Percentiles rank a stretch among this genome's conserved stretches.
Evolutionary conservation across 1,139 yeast species (phyloP).

Genomic region (Zygoascus sp.): DNA sequence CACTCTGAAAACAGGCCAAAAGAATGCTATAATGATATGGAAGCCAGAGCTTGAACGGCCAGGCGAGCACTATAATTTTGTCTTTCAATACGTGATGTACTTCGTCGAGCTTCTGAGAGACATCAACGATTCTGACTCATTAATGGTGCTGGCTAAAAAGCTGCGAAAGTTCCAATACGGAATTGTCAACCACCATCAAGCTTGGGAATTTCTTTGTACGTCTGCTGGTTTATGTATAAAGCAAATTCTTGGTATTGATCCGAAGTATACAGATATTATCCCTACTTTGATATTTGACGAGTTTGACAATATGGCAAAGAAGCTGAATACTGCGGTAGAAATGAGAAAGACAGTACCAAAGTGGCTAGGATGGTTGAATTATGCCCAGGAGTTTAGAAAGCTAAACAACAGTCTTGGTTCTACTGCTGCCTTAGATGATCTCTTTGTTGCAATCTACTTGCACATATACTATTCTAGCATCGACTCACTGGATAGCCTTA

Average conservation of each 20-base stretch:
- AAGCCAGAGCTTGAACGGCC: slow-evolving; percentile 88
- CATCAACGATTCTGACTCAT: slow-evolving; percentile 53
- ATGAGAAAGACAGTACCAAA: slow-evolving; percentile 7
- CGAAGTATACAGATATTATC: slow-evolving; percentile 53
- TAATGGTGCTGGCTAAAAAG: slow-evolving; percentile 61
- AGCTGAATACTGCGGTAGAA: slow-evolving; percentile 24
- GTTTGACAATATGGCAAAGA: slow-evolving; percentile 33
- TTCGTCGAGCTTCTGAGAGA: slow-evolving; percentile 53
- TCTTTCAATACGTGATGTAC: slow-evolving; percentile 63
- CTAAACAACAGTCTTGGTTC: slow-evolving; percentile 81
- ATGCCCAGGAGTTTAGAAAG: slow-evolving; percentile 60
- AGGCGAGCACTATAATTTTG: slow-evolving; percentile 85
- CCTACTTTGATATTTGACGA: slow-evolving; percentile 45
- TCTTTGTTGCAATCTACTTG: slow-evolving; percentile 60
- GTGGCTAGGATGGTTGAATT: slow-evolving; percentile 24
- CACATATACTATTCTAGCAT: slow-evolving; percentile 38
- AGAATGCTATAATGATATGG: slow-evolving; percentile 83
- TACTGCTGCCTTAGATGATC: slow-evolving; percentile 72
- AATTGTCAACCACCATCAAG: slow-evolving; percentile 56
- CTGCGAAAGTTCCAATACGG: slow-evolving; percentile 71
- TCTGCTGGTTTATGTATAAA: slow-evolving; percentile 51
- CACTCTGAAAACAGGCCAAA: slow-evolving; percentile 57
- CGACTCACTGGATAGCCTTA: background rate
- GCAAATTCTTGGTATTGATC: slow-evolving; percentile 43
- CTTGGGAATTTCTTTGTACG: slow-evolving; percentile 58